Evolutionary conservation across 2,329 filamentous ascomycete species (phyloP).

Genomic region (Arthrobotrys sphaeroides): DNA sequence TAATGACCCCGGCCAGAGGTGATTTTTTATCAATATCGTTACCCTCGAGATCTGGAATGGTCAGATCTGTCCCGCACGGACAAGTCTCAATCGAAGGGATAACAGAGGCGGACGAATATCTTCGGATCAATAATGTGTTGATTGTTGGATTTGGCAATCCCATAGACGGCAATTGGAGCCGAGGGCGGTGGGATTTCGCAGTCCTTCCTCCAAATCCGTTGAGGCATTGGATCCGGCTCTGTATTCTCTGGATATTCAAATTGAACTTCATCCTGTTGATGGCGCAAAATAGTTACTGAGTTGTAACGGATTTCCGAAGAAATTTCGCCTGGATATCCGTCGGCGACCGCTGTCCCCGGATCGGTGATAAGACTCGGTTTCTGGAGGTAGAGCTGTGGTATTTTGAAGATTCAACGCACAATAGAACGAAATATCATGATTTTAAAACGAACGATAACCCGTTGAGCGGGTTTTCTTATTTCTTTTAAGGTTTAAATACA

Average conservation of each 20-base stretch:
- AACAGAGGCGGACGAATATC: not conserved
- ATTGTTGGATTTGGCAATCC: constrained; percentile 1
- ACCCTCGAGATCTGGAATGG: not conserved
- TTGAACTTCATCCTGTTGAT: not conserved
- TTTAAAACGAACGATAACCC: not conserved
- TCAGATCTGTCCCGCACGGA: constrained; percentile 2
- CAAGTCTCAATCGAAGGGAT: constrained; percentile 25
- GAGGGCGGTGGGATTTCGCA: not conserved
- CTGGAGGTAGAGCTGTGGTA: not conserved
- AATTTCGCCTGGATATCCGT: not conserved
- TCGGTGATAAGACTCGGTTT: constrained; percentile 9
- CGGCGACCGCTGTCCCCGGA: not conserved
- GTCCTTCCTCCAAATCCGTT: not conserved
- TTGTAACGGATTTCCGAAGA: not conserved
- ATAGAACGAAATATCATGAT: not conserved
- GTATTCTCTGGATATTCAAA: not conserved
- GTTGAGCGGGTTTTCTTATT: no score
- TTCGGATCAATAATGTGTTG: constrained; percentile 16
- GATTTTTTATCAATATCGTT: constrained; percentile 22
- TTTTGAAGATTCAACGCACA: not conserved
- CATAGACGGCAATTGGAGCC: constrained; percentile 17
- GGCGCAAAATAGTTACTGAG: not conserved
- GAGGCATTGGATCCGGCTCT: not conserved
- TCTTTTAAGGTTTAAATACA: no score
- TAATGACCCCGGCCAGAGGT: constrained; percentile 29